phyloP scores from a whole-genome alignment of 352 stramenopile genomes.

The Pythium coloratum region DNA sequence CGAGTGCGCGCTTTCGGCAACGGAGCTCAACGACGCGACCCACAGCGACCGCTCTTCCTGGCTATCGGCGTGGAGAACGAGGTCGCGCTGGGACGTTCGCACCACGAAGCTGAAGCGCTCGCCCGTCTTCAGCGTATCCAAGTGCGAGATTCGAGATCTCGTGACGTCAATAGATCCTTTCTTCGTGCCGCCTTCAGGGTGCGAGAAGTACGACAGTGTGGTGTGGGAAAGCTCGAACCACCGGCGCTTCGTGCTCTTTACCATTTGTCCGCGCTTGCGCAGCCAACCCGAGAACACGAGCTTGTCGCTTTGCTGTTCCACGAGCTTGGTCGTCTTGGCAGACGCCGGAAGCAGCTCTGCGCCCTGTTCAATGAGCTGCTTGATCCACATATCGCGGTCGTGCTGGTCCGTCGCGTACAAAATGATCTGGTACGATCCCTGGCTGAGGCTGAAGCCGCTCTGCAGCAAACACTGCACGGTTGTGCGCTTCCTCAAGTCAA shows the following conservation, averaged over 20 bases:
- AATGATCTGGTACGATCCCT: constrained; percentile 78
- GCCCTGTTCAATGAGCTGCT: constrained; percentile 71
- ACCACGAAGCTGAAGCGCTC: constrained; percentile 84
- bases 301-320: constrained; percentile 54
- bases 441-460: constrained; percentile 72
- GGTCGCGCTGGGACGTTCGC: constrained; percentile 48
- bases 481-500: constrained; percentile 70
- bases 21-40: constrained; percentile 68
- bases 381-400: constrained; percentile 84
- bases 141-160: constrained; percentile 48
- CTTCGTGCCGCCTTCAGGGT: constrained; percentile 68
- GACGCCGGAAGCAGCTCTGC: constrained; percentile 59
- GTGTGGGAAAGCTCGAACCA: constrained; percentile 81
- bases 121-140: constrained; percentile 82
- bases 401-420: constrained; percentile 76
- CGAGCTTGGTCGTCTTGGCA: constrained; percentile 53
- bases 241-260: constrained; percentile 84
- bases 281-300: constrained; percentile 83
- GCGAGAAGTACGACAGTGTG: constrained; percentile 75
- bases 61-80: constrained; percentile 82
- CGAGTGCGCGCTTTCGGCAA: constrained; percentile 38
- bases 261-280: constrained; percentile 78
- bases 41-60: constrained; percentile 84
- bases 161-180: constrained; percentile 74
- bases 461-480: constrained; percentile 66